These are phyloP conservation scores for Pyrenochaeta sp. DNA, from an alignment of 2,329 filamentous ascomycete genomes.

Conservation along the genomic window DNA sequence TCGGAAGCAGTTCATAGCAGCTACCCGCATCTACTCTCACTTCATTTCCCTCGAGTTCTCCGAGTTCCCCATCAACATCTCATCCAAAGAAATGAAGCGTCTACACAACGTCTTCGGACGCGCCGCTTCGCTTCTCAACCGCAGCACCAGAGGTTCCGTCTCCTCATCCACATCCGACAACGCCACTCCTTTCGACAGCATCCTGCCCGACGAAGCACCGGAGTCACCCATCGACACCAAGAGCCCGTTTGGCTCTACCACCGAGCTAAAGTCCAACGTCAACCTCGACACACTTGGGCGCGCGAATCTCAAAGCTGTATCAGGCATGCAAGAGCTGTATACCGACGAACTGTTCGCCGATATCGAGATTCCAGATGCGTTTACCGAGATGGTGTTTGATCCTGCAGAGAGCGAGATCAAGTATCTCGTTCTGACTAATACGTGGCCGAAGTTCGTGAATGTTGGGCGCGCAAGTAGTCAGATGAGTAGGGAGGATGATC, in stretches of 20 bases:
- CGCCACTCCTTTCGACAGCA: conserved; percentile 40
- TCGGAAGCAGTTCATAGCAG: conserved; percentile 38
- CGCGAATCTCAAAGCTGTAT: conserved; percentile 39
- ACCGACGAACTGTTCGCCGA: conserved; percentile 25
- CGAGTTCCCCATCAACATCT: conserved; percentile 49
- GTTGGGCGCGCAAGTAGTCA: conserved; percentile 30
- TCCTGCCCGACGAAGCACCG: conserved; percentile 12
- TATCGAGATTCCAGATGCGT: conserved; percentile 33
- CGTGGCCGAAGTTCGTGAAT: conserved; percentile 49
- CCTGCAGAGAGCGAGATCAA: conserved; percentile 45
- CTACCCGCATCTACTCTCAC: conserved; percentile 42
- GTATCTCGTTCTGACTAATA: conserved; percentile 47
- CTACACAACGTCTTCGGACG: conserved; percentile 38
- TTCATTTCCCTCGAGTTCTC: conserved; percentile 46
- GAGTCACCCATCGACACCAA: conserved; percentile 24
- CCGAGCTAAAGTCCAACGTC: conserved; percentile 21
- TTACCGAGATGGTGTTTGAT: conserved; percentile 41
- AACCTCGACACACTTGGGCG: conserved; percentile 39
- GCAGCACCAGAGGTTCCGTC: conserved; percentile 25
- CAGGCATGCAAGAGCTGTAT: conserved; percentile 27
- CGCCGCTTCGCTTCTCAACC: conserved; percentile 30
- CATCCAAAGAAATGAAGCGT: conserved; percentile 37
- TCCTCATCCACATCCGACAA: conserved; percentile 28
- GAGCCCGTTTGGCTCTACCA: conserved; percentile 24
- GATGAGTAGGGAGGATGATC: conserved; percentile 20